Percentiles rank a stretch among this genome's conserved stretches.
Conservation (phyloP, 768 basidiomycete genomes). For the Calocybe indica region DNA sequence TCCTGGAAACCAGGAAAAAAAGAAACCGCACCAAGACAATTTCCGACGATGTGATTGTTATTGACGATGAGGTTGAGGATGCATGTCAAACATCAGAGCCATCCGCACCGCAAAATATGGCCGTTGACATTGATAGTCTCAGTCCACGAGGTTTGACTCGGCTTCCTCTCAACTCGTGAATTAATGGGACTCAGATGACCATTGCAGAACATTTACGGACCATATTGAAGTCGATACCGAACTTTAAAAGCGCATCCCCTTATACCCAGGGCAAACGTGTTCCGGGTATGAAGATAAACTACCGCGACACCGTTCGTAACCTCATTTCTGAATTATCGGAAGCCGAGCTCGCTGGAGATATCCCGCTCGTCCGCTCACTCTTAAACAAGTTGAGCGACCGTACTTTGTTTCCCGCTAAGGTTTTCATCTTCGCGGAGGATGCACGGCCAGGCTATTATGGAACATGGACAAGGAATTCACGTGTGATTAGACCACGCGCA, state of each 20-base stretch:
- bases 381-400: conserved; percentile 59
- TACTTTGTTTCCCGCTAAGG: conserved; percentile 63
- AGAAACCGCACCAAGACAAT: conserved; percentile 12
- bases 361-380: conserved; percentile 58
- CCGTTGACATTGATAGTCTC: conserved; percentile 24
- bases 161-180: no score
- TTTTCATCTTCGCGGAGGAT: conserved; percentile 79
- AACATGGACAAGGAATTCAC: conserved; percentile 86
- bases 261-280: conserved; percentile 3
- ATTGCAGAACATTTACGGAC: conserved; percentile 31
- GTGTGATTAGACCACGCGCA: conserved; percentile 71
- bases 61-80: conserved; percentile 31
- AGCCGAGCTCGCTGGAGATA: conserved; percentile 73
- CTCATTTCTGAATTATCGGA: conserved; percentile 64
- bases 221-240: conserved; percentile 17
- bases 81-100: no score
- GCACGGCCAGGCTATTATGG: conserved; percentile 90
- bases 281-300: conserved; percentile 22
- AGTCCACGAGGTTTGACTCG: conserved; percentile 32
- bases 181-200: no score
- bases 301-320: conserved; percentile 28
- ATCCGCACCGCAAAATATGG: neutral
- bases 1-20: conserved; percentile 30
- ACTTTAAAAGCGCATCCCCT: no score
- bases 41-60: conserved; percentile 47